Base-by-base conservation (phyloP, 371 early-diverging fungal species). In the Globomyces sp. region DNA sequence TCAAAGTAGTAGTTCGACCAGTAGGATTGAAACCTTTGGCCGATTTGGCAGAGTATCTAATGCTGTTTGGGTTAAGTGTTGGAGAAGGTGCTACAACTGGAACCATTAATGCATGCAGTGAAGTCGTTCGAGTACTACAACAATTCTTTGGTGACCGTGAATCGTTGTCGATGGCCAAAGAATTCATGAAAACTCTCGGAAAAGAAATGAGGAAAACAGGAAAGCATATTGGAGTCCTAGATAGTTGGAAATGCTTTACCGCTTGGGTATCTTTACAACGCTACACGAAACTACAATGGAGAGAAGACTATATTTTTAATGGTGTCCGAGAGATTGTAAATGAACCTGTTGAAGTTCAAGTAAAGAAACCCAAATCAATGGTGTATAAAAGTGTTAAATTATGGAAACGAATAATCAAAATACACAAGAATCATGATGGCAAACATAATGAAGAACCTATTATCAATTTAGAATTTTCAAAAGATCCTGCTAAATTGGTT, bases 11-110 rank as follows among this genome's bases (percentile, higher is more conserved):
- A 37, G 70, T 74, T 44, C 65, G 71, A 55, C 66, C 64, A 4
- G 69, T 75, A 11, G 77, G 77, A 1, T 64, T 64, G 44, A 58
- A 64, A 37, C 71, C 74, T 2, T 40, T 42, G 10, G 68, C 66
- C 42, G 71, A 68, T 24, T 13, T 74, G 41, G 79, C 79, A 9
- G 76, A 76, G 55, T 65, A 57, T 45, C 63, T 74, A 60, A 68
- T 73, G 3, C 47, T 66, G 37, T 40, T 69, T 1, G 74, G 76
- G 5, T 74, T 78, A 61, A 64, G 65, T 43, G 57, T 67, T 34
- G 75, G 74, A 4, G 57, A 68, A 40, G 13, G 9, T 36, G 57
- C 57, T 41, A 57, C 57, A 6, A 6, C 6, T 57, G 0, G 6
- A 6, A 9, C 57, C 10, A 6, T 57, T 41, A 9, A 6, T 36